Evolutionary conservation across 495 filamentous ascomycete genomes (phyloP).

Genomic region (Penicillium coprophilum): DNA sequence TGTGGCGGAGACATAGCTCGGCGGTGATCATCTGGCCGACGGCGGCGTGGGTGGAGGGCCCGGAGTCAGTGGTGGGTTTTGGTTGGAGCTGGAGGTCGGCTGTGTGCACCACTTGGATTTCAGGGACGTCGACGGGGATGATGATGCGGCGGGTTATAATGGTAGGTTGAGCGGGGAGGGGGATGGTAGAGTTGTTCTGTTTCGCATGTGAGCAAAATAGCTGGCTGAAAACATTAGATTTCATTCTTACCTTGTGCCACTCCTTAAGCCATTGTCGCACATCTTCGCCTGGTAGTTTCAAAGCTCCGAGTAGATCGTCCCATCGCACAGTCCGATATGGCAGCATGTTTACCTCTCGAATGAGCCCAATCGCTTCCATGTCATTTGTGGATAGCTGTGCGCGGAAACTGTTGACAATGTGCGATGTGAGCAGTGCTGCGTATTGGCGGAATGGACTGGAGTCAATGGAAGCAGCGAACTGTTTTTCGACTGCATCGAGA

Average conservation of each 20-base stretch:
- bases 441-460: slow-evolving; percentile 46
- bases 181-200: slow-evolving; percentile 38
- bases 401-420: slow-evolving; percentile 54
- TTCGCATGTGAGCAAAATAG: slow-evolving; percentile 12
- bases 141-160: slow-evolving; percentile 45
- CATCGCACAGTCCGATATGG: slow-evolving; percentile 42
- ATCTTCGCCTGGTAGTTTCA: slow-evolving; percentile 39
- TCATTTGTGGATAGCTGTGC: slow-evolving; percentile 55
- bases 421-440: slow-evolving; percentile 47
- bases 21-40: slow-evolving; percentile 71
- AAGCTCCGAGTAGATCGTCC: slow-evolving; percentile 40
- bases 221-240: neutral
- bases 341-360: slow-evolving; percentile 45
- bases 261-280: slow-evolving; percentile 43
- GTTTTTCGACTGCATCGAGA: slow-evolving; percentile 41
- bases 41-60: slow-evolving; percentile 43
- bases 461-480: slow-evolving; percentile 44
- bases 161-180: slow-evolving; percentile 34
- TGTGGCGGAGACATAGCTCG: slow-evolving; percentile 71
- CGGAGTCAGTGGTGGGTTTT: slow-evolving; percentile 26
- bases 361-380: slow-evolving; percentile 50
- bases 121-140: slow-evolving; percentile 78
- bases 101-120: slow-evolving; percentile 79
- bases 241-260: slow-evolving; percentile 49
- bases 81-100: slow-evolving; percentile 64